phyloP scores from a whole-genome alignment of 2,329 filamentous ascomycete genomes.

The Metarhizium anisopliae region DNA sequence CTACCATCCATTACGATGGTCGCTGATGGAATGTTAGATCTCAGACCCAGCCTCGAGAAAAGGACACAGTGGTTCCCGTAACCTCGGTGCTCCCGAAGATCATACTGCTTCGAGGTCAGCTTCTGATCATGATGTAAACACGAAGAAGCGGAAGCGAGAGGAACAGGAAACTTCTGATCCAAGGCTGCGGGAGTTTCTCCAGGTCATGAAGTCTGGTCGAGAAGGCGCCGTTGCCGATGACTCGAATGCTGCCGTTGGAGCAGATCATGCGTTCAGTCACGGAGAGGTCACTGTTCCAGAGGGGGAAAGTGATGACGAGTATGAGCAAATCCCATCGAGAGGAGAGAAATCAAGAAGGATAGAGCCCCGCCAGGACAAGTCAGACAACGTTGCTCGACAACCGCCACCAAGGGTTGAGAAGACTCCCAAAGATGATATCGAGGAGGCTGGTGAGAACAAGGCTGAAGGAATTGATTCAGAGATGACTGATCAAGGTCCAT shows the following conservation, averaged over 20 bases:
- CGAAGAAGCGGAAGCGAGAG: constrained; percentile 61
- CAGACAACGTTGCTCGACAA: constrained; percentile 3
- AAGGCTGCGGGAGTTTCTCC: constrained; percentile 78
- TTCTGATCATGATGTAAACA: constrained; percentile 25
- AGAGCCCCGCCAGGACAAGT: constrained; percentile 11
- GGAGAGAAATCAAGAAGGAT: constrained; percentile 34
- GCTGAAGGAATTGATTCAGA: constrained; percentile 13
- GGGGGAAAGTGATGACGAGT: constrained; percentile 64
- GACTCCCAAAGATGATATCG: neutral
- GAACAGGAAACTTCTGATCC: constrained; percentile 55
- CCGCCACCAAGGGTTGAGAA: constrained; percentile 8
- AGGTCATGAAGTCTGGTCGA: constrained; percentile 60
- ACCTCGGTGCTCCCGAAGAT: constrained; percentile 12
- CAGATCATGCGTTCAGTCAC: constrained; percentile 10
- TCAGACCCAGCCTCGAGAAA: constrained; percentile 32
- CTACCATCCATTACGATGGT: constrained; percentile 7
- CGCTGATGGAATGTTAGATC: constrained; percentile 33
- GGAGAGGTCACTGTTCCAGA: constrained; percentile 33
- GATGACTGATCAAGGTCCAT: constrained; percentile 15
- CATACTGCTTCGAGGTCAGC: constrained; percentile 1
- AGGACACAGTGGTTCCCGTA: constrained; percentile 17
- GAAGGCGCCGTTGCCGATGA: constrained; percentile 25
- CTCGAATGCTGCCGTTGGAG: constrained; percentile 13
- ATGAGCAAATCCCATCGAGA: constrained; percentile 55
- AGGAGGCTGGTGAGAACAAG: constrained; percentile 5